Base-by-base conservation (phyloP, 495 filamentous ascomycete species). In the Aspergillus panamensis region DNA sequence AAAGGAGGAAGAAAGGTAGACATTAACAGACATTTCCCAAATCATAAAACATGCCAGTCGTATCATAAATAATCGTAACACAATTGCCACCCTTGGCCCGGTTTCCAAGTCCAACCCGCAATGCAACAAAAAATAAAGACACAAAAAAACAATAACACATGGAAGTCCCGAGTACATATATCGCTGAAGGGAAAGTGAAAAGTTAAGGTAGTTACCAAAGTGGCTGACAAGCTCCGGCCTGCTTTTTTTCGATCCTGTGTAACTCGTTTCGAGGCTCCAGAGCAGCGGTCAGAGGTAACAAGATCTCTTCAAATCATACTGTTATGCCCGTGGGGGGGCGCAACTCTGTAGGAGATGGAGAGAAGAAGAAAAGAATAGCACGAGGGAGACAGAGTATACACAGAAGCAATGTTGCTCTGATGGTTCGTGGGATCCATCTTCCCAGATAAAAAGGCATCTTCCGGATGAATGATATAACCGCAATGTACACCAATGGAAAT, bases 31-130 rank as follows among this genome's bases (percentile, higher is more conserved):
- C 64, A 62, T 63, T 58, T 52, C 58, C 35, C 31, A 51, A 32
- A 59, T 60, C 61, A 55, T 63, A 66, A 25, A 63, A 63, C 64
- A 58, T 61, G 55, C 48, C 58, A 62, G 58, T 63, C 59, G 50
- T 63, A 63, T 63, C 61, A 62, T 66, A 55, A 63, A 42, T 52
- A 66, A 63, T 63, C 61, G 62, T 66, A 58, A 62, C 55, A 63
- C 48, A 55, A 59, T 43, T 55, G 59, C 64, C 64, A 51, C 56
- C 55, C 55, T 51, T 40, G 42, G 54, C 48, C 50, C 50, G 58
- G 49, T 51, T 52, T 51, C 37, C 39, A 48, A 43, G 25, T 44
- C 56, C 39, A 59, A 37, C 56, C 33, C 61, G 48, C 58, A 50
- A 64, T 58, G 61, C 61, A 64, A 61, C 49, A 60, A 25, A 51